Conservation (phyloP, 176 grass and related monocot species). For the Carex littledalei region DNA sequence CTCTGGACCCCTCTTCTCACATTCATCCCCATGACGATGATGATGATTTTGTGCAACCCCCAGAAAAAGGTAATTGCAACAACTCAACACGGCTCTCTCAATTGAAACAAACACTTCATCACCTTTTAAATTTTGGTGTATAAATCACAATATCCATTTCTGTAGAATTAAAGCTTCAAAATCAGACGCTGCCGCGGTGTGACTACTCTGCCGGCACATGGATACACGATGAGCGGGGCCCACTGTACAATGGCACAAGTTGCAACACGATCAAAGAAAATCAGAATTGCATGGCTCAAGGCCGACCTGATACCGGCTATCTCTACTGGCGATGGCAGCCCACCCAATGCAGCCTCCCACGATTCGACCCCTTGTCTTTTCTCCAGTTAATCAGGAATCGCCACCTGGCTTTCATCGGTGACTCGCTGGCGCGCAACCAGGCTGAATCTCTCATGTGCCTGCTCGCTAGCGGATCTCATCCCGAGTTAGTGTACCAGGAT, state of each 20-base stretch:
- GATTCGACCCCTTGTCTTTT: constrained; percentile 49
- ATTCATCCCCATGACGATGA: neutral
- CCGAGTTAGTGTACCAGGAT: constrained; percentile 46
- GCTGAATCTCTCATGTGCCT: constrained; percentile 73
- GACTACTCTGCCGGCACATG: constrained; percentile 64
- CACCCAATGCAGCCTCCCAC: constrained; percentile 39
- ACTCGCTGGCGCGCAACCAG: constrained; percentile 87
- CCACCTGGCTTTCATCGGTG: constrained; percentile 73
- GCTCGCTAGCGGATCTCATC: constrained; percentile 33
- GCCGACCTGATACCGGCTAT: constrained; percentile 75
- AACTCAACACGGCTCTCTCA: neutral
- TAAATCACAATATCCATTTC: neutral
- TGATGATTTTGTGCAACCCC: neutral
- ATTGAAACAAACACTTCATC: too few species aligned
- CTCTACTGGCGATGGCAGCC: constrained; percentile 75
- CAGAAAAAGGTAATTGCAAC: neutral
- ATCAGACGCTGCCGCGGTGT: constrained; percentile 17
- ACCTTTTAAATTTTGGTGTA: too few species aligned
- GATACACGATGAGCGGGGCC: constrained; percentile 39
- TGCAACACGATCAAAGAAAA: constrained; percentile 75
- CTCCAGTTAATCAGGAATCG: constrained; percentile 42
- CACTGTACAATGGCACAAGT: constrained; percentile 49
- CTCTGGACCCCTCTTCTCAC: neutral
- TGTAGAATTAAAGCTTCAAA: neutral
- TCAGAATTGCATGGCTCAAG: constrained; percentile 88